Evolutionary conservation across 2,329 filamentous ascomycete genomes (phyloP), one percentile per base, ranked within the genome.

Genomic region (Aaosphaeria arxii): DNA sequence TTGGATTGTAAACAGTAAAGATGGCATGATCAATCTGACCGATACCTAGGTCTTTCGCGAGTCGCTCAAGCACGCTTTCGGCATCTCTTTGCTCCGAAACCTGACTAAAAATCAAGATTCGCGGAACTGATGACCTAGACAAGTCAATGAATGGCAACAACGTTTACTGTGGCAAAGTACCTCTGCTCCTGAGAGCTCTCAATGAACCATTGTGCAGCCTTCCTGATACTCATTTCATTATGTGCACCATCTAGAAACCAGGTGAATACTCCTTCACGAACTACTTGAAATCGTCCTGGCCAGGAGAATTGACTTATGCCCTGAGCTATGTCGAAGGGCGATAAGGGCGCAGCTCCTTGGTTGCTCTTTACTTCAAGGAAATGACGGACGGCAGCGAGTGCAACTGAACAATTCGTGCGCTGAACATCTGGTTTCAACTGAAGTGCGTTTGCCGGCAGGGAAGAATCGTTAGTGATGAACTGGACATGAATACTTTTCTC

Each of bases 181-280:
- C 42, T 44, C 24, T 32, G 42, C 17, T n/a, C 31, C 42, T 44
- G 42, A 29, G 42, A 44, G 42, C 9, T 44, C 42, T 44, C 43
- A 30, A 45, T 40, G 45, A 57, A 57, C 55, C 53, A 57, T 42
- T 52, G 35, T 11, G 45, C 48, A 30, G 53, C 53, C 30, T 48
- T 41, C 6, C 5, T 33, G 30, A 57, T 29, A 36, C 55, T 54
- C 53, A 54, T 43, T 30, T 54, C 46, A 36, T 55, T 57, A 40
- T 57, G 55, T 41, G 55, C 53, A 43, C 51, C 41, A 38, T 57
- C 55, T 29, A 57, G 40, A 35, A 50, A 56, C 55, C 51, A 54
- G 11, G 35, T 13, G 30, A n/a, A 24, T 17, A 7, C 6, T 13
- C 36, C 51, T 30, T 51, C 30, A 17, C 29, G 30, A 30, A 54